Percentiles rank a stretch among this genome's conserved stretches.
Conservation (phyloP, 1,284 basidiomycete species). For the Ceratobasidium sp. region DNA sequence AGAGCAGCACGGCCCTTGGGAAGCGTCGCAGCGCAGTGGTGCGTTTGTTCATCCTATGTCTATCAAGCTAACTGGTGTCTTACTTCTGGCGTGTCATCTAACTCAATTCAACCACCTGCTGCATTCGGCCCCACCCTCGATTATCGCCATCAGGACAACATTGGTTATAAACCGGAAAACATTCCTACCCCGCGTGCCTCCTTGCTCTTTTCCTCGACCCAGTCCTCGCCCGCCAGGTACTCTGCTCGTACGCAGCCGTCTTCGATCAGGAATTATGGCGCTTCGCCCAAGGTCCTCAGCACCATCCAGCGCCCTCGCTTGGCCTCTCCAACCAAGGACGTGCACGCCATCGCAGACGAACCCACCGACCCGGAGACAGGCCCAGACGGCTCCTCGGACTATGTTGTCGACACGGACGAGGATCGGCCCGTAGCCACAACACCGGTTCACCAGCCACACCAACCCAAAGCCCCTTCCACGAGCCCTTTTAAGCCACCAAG, state of each 20-base stretch:
- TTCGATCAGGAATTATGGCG: neutral
- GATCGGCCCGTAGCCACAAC: neutral
- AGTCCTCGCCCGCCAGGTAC: neutral
- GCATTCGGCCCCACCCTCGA: neutral
- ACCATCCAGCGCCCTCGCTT: neutral
- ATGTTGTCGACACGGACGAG: constrained; percentile 33
- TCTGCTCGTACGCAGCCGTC: neutral
- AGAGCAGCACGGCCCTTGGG: neutral
- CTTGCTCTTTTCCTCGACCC: neutral
- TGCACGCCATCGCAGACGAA: neutral
- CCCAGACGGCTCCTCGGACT: constrained; percentile 2
- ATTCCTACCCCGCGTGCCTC: constrained; percentile 29
- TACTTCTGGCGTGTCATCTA: neutral
- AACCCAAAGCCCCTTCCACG: neutral
- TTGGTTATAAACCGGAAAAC: constrained; percentile 30
- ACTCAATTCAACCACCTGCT: neutral
- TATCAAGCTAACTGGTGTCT: neutral
- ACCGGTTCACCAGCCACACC: neutral
- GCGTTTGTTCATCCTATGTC: neutral
- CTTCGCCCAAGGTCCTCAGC: neutral
- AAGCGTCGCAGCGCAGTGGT: constrained; percentile 21
- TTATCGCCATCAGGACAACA: constrained; percentile 27
- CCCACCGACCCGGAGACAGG: neutral
- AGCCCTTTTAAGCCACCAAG: constrained; percentile 1
- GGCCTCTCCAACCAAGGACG: neutral